These are phyloP conservation scores for Trametes cingulata DNA, from an alignment of 768 basidiomycete species.

Conservation along the genomic window DNA sequence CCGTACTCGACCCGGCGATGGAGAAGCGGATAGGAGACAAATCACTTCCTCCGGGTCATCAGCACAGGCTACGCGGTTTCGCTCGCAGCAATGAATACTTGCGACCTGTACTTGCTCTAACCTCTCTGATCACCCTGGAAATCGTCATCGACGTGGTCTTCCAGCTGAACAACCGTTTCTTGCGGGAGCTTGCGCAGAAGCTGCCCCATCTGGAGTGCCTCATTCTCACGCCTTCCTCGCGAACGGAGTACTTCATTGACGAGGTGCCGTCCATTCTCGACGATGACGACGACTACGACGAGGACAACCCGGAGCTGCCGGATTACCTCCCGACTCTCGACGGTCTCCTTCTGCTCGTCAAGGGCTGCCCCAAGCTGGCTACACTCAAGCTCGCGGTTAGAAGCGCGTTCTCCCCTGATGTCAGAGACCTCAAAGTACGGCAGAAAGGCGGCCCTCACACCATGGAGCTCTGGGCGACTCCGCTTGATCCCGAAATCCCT, in stretches of 20 bases:
- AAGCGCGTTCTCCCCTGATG: neutral
- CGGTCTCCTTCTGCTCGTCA: neutral
- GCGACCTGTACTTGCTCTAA: neutral
- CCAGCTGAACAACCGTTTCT: neutral
- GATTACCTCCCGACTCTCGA: neutral
- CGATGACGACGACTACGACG: neutral
- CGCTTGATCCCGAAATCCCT: neutral
- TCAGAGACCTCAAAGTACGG: no score
- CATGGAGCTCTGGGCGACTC: neutral
- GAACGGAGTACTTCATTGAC: neutral
- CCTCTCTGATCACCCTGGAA: neutral
- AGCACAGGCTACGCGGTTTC: no score
- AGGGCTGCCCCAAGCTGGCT: neutral
- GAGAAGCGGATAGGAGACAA: neutral
- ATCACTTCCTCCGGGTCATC: no score
- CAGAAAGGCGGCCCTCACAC: neutral
- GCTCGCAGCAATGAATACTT: neutral
- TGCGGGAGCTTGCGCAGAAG: neutral
- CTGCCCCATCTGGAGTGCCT: neutral
- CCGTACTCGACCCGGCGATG: neutral
- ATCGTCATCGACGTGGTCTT: neutral
- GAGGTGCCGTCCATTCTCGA: neutral
- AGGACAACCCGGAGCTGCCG: neutral
- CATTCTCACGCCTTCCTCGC: neutral
- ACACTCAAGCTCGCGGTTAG: neutral